Evolutionary conservation across 192 early-diverging fungal genomes (phyloP), one percentile per base, ranked within the genome.

Genomic region (Gonapodya sp.): DNA sequence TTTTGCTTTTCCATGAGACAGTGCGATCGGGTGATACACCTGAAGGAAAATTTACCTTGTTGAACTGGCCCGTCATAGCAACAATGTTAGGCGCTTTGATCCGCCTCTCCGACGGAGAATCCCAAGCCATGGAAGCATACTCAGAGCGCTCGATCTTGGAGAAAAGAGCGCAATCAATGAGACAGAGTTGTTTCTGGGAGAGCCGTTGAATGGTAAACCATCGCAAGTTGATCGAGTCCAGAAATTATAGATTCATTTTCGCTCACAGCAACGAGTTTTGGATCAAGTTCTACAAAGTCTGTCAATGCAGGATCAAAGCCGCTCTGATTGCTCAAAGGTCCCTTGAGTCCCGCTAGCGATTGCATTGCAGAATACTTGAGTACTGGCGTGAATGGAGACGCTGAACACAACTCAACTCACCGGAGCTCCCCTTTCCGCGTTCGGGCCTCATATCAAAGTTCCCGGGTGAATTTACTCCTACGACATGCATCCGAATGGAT

Each of bases 11-110:
- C 34, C 1, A 33, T 73, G 31, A n/a, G 46, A 64, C 8, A 64
- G 24, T 16, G 24, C 46, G 46, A 16, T 64, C 46, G 46, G 46
- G 24, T 8, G 8, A 16, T 64, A 16, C 2, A 2, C n/a, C 18
- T 37, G 1, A 33, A 33, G 72, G 72, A 79, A 46, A 1, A 72
- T 1, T 31, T 37, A 79, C 79, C 79, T 79, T 79, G 73, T 79
- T 79, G 31, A 79, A 79, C 36, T 79, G 79, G 14, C 73, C 79
- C 14, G 79, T 79, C 79, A 79, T 79, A 35, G 73, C 30, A 35
- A 79, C 79, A 35, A 79, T 79, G 1, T 79, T 79, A 18, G 79
- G 79, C 0, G 79, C 64, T 79, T 79, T 79, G 8, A 16, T 8
- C 46, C 46, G 46, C 8, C 46, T 8, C 46, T 64, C 46, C 8